Conservation (phyloP, 495 filamentous ascomycete genomes). For the Geoglossum glabrum region DNA sequence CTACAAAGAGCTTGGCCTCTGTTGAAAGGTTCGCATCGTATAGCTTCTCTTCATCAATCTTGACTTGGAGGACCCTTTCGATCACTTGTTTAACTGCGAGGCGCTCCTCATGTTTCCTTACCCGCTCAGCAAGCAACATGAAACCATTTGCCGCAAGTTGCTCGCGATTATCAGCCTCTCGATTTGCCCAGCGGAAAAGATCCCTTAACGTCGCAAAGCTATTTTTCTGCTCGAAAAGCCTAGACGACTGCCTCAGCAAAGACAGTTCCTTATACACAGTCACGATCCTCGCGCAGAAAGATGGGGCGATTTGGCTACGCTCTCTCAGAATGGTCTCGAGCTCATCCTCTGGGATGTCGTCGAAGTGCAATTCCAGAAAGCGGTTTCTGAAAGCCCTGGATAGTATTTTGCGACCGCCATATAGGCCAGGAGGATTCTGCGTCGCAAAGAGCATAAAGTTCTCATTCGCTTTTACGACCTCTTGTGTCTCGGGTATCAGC, state of each 20-base stretch:
- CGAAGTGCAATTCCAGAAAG: constrained; percentile 93
- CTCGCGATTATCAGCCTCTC: constrained; percentile 64
- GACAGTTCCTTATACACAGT: constrained; percentile 87
- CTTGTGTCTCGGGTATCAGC: constrained; percentile 90
- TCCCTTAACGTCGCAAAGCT: constrained; percentile 94
- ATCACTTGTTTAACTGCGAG: constrained; percentile 69
- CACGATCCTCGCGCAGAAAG: constrained; percentile 77
- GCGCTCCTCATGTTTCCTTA: constrained; percentile 76
- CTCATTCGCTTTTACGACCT: constrained; percentile 70
- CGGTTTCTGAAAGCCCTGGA: constrained; percentile 91
- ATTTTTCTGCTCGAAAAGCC: constrained; percentile 91
- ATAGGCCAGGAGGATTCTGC: constrained; percentile 89
- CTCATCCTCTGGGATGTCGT: constrained; percentile 92
- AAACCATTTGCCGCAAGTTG: constrained; percentile 84
- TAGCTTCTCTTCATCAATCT: constrained; percentile 48
- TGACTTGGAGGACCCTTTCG: constrained; percentile 78
- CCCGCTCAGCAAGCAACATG: constrained; percentile 87
- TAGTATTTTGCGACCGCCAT: constrained; percentile 81
- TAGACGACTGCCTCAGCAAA: constrained; percentile 62
- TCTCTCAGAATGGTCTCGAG: constrained; percentile 82
- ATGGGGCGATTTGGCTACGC: constrained; percentile 71
- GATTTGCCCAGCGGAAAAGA: constrained; percentile 89
- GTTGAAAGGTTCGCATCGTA: constrained; percentile 24
- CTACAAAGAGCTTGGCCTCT: constrained; percentile 11
- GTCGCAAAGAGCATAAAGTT: constrained; percentile 99